Conservation (phyloP, 2,329 filamentous ascomycete genomes). For the Cladosporium phlei region DNA sequence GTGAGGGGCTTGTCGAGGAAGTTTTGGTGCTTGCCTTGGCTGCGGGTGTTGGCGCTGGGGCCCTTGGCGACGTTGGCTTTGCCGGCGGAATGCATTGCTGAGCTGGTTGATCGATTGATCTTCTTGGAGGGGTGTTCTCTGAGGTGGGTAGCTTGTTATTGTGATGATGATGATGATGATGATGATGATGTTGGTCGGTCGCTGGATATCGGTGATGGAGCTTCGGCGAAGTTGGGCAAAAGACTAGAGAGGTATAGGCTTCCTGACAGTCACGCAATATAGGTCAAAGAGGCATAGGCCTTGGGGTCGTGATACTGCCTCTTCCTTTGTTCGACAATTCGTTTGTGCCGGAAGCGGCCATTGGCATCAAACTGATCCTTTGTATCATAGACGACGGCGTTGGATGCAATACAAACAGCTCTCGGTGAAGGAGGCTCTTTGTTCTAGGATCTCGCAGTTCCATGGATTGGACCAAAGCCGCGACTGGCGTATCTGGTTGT, state of each 20-base stretch:
- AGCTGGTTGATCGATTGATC: neutral
- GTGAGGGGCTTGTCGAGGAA: conserved; percentile 9
- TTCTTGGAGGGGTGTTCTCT: neutral
- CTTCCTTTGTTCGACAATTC: conserved; percentile 1
- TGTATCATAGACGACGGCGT: neutral
- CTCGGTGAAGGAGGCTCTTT: neutral
- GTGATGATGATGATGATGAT: neutral
- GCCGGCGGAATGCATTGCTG: conserved; percentile 1
- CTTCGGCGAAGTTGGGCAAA: neutral
- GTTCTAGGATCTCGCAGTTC: neutral
- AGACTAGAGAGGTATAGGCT: neutral
- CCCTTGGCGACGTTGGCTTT: conserved; percentile 4
- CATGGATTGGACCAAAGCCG: neutral
- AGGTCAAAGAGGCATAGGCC: neutral
- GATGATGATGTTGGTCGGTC: too few relatives aligned
- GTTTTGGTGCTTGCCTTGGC: conserved; percentile 3
- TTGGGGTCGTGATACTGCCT: neutral
- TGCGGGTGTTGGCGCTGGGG: neutral
- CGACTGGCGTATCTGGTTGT: neutral
- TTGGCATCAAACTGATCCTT: neutral
- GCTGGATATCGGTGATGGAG: neutral
- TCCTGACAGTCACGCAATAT: neutral
- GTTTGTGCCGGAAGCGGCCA: neutral
- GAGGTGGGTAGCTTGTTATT: neutral
- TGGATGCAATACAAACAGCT: neutral